Evolutionary conservation across 805 yeast genomes (phyloP), one percentile per base, ranked within the genome.

Genomic region (Candida odintsovae): DNA sequence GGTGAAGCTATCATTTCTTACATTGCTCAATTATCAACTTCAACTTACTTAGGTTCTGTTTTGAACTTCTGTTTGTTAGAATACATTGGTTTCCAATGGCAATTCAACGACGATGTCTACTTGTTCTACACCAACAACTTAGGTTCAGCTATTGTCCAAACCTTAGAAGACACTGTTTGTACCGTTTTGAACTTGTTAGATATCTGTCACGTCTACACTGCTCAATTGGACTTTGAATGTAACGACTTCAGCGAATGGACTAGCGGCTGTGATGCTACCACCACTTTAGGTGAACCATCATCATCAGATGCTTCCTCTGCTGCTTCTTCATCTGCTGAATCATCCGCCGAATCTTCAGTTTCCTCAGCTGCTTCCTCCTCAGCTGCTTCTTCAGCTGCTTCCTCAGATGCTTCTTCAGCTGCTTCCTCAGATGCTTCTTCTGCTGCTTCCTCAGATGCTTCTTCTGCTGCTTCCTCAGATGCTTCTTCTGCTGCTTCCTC

Each of bases 61-160:
- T 8, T 31, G 13, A n/a, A 28, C 19, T 29, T 26, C 42, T 43
- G 46, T 37, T 16, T 38, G 20, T 7, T 38, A 9, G 46, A 43
- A 35, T 43, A 43, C 41, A 44, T 36, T 11, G 26, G 35, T 15
- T 36, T 40, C 18, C 23, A 31, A 21, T 43, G 40, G 38, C 39
- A 38, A 9, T 18, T 43, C 31, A 40, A 38, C 15, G 37, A 7
- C 20, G 43, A 39, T 15, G 28, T 40, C 26, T 50, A 49, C 19
- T n/a, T 42, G 3, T 51, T 54, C 45, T 56, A 51, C 48, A 53
- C 57, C 16, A 58, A 55, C 41, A 44, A 47, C 33, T 6, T 48
- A 7, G 56, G 53, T 6, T 44, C 54, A 8, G 42, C 38, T 16
- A 38, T 55, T 18, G 41, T 42, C 9, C 21, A 42, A 1, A 6